Percentiles rank a stretch among this genome's conserved stretches.
Conservation (phyloP, 2,329 filamentous ascomycete genomes). For the Alternaria atra region DNA sequence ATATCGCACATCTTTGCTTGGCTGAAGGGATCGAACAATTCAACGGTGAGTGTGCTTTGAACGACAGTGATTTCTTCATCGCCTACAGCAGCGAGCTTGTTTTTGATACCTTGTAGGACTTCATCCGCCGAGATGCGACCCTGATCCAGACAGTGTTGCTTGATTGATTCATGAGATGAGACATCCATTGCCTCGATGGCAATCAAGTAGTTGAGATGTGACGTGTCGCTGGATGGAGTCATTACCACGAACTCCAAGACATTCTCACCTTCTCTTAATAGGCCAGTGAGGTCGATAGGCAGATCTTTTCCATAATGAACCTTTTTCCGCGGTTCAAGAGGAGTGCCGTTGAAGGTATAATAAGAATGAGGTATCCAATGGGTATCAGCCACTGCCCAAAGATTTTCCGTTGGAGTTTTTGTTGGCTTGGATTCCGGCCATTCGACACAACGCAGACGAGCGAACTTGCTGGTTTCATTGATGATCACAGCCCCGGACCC, state of each 20-base stretch:
- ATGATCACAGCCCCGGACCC: conserved; percentile 45
- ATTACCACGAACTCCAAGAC: conserved; percentile 60
- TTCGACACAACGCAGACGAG: conserved; percentile 74
- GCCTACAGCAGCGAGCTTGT: conserved; percentile 64
- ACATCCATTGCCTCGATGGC: conserved; percentile 76
- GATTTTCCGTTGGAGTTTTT: conserved; percentile 56
- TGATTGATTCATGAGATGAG: conserved; percentile 53
- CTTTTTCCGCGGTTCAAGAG: conserved; percentile 69
- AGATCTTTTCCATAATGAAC: conserved; percentile 78
- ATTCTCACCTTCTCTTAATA: conserved; percentile 69
- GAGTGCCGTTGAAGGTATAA: conserved; percentile 70
- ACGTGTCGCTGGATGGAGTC: conserved; percentile 42
- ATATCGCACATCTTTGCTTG: conserved; percentile 65
- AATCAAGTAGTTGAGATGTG: conserved; percentile 63
- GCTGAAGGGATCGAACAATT: conserved; percentile 58
- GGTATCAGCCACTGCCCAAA: conserved; percentile 72
- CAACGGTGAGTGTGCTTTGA: conserved; percentile 53
- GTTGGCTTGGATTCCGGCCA: conserved; percentile 40
- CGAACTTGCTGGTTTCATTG: conserved; percentile 65
- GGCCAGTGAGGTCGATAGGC: conserved; percentile 74
- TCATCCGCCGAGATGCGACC: conserved; percentile 55
- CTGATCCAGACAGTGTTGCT: conserved; percentile 29
- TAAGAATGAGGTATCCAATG: conserved; percentile 75
- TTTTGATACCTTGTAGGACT: conserved; percentile 67
- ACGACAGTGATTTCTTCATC: conserved; percentile 63